Conservation (phyloP, 179 eudicot species). For the Spergularia azorica region DNA sequence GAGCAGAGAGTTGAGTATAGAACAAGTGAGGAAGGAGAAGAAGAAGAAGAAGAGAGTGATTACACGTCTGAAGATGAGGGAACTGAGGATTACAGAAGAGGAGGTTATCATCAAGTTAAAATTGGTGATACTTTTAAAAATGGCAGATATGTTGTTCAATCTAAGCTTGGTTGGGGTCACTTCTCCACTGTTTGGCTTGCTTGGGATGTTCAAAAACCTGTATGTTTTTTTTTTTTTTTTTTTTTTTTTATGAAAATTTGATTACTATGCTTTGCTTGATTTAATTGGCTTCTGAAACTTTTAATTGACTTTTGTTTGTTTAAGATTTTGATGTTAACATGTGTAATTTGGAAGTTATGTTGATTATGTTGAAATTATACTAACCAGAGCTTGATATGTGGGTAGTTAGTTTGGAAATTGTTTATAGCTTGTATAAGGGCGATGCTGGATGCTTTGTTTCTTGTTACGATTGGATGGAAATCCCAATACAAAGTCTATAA, state of each 20-base stretch:
- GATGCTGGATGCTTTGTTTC: too few species aligned
- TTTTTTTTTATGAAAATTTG: background rate
- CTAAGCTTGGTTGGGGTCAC: conserved; percentile 91
- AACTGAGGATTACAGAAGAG: conserved; percentile 60
- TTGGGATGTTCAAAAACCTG: conserved; percentile 56
- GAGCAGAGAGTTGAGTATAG: conserved; percentile 26
- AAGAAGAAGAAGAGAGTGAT: conserved; percentile 30
- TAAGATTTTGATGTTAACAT: too few species aligned
- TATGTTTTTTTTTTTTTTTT: conserved; percentile 11
- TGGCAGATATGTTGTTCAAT: conserved; percentile 64
- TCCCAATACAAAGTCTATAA: too few species aligned
- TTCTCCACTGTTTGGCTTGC: conserved; percentile 95
- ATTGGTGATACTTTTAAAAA: conserved; percentile 64
- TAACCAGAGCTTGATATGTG: too few species aligned
- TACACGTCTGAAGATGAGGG: conserved; percentile 70
- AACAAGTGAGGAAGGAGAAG: background rate
- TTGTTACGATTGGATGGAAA: too few species aligned
- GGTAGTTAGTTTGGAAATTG: too few species aligned
- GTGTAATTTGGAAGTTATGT: too few species aligned
- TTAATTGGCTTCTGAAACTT: background rate
- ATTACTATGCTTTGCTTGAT: background rate
- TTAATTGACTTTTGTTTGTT: too few species aligned
- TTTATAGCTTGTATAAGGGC: too few species aligned
- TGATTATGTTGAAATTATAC: too few species aligned
- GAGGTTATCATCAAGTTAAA: conserved; percentile 73